These are phyloP conservation scores for Coffea eugenioides DNA, from an alignment of 257 asterid species.

Conservation along the genomic window DNA sequence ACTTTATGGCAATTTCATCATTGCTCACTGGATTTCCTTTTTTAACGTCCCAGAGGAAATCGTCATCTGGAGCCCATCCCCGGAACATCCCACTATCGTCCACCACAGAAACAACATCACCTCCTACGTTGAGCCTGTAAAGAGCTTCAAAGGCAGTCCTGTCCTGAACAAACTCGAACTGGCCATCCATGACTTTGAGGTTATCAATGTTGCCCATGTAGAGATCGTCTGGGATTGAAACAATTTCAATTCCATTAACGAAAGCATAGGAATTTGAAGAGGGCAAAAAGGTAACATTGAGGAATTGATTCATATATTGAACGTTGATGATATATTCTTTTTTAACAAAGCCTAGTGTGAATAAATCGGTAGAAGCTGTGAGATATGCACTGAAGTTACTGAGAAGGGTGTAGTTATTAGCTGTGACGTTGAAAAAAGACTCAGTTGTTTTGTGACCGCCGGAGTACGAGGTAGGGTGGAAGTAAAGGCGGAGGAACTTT, in stretches of 20 bases:
- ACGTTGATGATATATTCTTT: conserved; percentile 40
- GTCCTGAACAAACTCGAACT: background rate
- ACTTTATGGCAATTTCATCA: background rate
- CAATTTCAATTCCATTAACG: conserved; percentile 61
- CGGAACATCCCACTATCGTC: conserved; percentile 60
- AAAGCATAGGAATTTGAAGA: conserved; percentile 42
- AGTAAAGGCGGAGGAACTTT: conserved; percentile 57
- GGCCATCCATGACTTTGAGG: background rate
- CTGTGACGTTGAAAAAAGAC: conserved; percentile 37
- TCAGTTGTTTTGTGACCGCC: background rate
- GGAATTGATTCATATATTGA: conserved; percentile 21
- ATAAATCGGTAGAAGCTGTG: background rate
- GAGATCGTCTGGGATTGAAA: conserved; percentile 45
- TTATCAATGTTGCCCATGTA: conserved; percentile 25
- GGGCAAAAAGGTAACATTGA: conserved; percentile 43
- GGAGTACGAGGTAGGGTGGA: conserved; percentile 37
- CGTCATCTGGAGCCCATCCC: conserved; percentile 32
- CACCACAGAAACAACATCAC: background rate
- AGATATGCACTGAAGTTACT: conserved; percentile 45
- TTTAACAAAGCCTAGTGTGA: too few relatives aligned
- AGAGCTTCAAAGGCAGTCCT: conserved; percentile 40
- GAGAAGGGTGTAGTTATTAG: conserved; percentile 37
- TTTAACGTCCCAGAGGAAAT: background rate
- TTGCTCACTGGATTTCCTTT: conserved; percentile 2
- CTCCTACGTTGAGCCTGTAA: conserved; percentile 57